Base-by-base conservation (phyloP, 495 filamentous ascomycete genomes). In the Penicillium salamii region DNA sequence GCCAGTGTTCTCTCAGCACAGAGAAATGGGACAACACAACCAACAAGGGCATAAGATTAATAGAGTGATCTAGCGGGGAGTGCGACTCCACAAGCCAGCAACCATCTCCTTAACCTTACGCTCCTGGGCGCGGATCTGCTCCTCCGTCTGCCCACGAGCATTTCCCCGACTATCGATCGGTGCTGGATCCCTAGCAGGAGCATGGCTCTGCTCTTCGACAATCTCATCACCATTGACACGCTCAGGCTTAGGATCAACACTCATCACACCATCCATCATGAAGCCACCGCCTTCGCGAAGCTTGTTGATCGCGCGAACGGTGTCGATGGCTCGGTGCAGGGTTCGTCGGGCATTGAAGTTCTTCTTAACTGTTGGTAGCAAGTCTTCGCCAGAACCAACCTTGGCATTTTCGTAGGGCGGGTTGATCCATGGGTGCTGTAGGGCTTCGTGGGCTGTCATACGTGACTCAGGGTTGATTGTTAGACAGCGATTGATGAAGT, bases 261-360 rank as follows among this genome's bases (percentile, higher is more conserved):
- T 86, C 69, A 81, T 71, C 12, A 81, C 78, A 7, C 86, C 85
- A 59, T 96, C 90, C 91, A 95, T 95, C 64, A 90, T 81, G 13
- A 81, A 76, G 1, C 80, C 79, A 38, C 89, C 86, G 12, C 87
- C 90, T 55, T 96, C 93, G 42, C 92, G 77, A 35, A 98, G 69
- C 72, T 98, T 96, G 65, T 97, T 97, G 64, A 98, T 97, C 0
- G 93, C 93, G n/a, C 95, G 80, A 37, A 98, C 91, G 0, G 95
- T 97, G 67, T 98, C 93, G 66, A 98, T 97, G 21, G 93, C 93
- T 11, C 91, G 91, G 69, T 97, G 93, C 43, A 98, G 77, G 7
- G 92, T 97, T 49, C 91, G 78, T 23, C 92, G 78, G 7, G 93
- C 93, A 57, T 98, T 98, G 78, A 98, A 98, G 72, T 98, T 98